phyloP scores from a whole-genome alignment of 2,329 filamentous ascomycete genomes.

The Corinectria fuckeliana region DNA sequence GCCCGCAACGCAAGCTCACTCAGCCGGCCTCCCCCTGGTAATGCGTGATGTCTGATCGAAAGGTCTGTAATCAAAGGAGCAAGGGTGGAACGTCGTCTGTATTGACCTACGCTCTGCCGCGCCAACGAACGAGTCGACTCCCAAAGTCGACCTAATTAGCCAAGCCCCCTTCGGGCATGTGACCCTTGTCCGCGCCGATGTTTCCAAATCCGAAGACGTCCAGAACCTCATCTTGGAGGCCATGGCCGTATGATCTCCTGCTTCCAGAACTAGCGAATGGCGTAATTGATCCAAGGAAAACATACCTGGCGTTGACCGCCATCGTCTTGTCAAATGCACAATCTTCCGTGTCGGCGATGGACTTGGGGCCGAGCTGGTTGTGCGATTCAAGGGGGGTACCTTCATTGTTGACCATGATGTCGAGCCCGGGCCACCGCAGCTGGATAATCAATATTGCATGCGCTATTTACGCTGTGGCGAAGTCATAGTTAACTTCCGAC shows the following conservation, averaged over 20 bases:
- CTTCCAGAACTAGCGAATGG: neutral
- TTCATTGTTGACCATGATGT: no score
- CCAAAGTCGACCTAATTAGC: neutral
- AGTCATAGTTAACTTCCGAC: no score
- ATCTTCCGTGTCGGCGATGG: no score
- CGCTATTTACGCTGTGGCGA: no score
- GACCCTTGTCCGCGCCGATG: neutral
- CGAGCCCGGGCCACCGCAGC: neutral
- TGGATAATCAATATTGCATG: conserved; percentile 4
- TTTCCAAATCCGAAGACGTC: neutral
- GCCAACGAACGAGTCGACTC: neutral
- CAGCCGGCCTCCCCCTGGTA: no score
- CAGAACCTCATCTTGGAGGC: neutral
- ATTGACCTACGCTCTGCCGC: neutral
- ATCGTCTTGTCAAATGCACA: no score
- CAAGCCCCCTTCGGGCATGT: neutral
- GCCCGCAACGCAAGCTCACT: no score
- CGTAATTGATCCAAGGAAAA: no score
- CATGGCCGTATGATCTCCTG: neutral
- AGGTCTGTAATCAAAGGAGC: neutral
- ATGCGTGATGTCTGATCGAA: neutral
- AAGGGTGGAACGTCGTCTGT: neutral
- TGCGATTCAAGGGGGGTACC: neutral
- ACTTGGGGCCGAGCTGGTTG: neutral
- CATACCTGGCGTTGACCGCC: no score